Evolutionary conservation across 2,329 filamentous ascomycete genomes (phyloP), one percentile per base, ranked within the genome.

Genomic region (Dryadomyces quercus-mongolicae): DNA sequence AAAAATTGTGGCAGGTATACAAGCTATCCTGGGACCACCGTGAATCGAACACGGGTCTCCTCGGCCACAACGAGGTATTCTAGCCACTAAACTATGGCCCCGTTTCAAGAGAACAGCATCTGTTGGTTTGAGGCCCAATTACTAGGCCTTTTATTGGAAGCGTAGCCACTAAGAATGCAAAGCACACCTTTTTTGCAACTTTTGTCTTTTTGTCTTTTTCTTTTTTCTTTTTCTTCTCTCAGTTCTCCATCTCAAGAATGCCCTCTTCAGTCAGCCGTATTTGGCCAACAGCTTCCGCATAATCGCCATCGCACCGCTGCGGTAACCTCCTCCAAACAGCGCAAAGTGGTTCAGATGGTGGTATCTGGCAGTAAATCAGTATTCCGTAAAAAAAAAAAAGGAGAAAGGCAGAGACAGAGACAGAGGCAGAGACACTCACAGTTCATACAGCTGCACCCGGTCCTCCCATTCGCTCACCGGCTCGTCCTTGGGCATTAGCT

Each of bases 341-440:
- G 86, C 84, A 71, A 84, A 85, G 61, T 96, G 92, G 59, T 96
- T 96, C 22, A 96, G 70, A 64, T 95, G 86, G 66, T 96, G 92
- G 67, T 95, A 92, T 58, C 85, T 88, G 60, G 18, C 2, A 43
- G 49, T n/a, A n/a, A n/a, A n/a, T 53, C 7, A 40, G 18, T 9
- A 12, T n/a, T n/a, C n/a, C n/a, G n/a, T n/a, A n/a, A n/a, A n/a
- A 15, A 15, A 13, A n/a, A 16, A 20, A n/a, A n/a, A 21, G 31
- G n/a, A 36, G 18, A n/a, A 54, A 49, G 21, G 21, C 2, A 31
- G 16, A 43, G 21, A 25, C 3, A 51, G 40, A 51, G 25, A 42
- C 49, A 46, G 13, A 25, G 38, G 15, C 4, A 5, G 6, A 40
- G 15, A 40, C 10, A 81, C 84, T 73, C 65, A 90, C 78, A 95